Base-by-base conservation (phyloP, 306 rosid species). In the Heteromeles arbutifolia region DNA sequence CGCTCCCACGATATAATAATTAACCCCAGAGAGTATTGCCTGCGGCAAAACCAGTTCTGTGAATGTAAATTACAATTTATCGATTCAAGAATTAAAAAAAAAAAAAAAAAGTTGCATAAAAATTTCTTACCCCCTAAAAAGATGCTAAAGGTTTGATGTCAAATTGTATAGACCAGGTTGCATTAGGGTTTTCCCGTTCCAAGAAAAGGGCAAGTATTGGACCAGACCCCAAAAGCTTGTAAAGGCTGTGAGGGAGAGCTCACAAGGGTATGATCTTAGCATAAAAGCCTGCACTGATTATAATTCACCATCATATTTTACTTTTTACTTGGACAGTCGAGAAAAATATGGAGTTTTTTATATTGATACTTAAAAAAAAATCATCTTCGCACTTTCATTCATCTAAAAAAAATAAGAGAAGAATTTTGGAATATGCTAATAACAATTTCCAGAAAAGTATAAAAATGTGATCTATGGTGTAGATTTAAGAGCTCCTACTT, bases 11-110 rank as follows among this genome's bases (percentile, higher is more conserved):
- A 86, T 39, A 26, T 61, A 80, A 66, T 78, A 80, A 39, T 76
- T 58, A 31, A 80, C 8, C 25, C 85, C 90, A 11, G 90, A 77
- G 54, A 85, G 52, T 54, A 84, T 65, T 41, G 86, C 89, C 85
- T 84, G 79, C 77, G 74, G 19, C 9, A 32, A 24, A 43, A 53
- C 19, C 6, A 50, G n/a, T 12, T 22, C 6, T 11, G 39, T 29
- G 41, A 29, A 22, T 26, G 28, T 26, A 26, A 25, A 61, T 61
- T 14, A 25, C 5, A 14, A 3, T 25, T 61, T 5, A 13, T 14
- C 5, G 17, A 6, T 61, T 14, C 62, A 56, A 10, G 26, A 8
- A n/a, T n/a, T 13, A 0, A 8, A 1, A 25, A 1, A 25, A 25
- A 25, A 1, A 56, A 7, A 3, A 8, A 56, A 56, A 56, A 4